Evolutionary conservation across 2,329 filamentous ascomycete species (phyloP).

Genomic region (Aspergillus sp.): DNA sequence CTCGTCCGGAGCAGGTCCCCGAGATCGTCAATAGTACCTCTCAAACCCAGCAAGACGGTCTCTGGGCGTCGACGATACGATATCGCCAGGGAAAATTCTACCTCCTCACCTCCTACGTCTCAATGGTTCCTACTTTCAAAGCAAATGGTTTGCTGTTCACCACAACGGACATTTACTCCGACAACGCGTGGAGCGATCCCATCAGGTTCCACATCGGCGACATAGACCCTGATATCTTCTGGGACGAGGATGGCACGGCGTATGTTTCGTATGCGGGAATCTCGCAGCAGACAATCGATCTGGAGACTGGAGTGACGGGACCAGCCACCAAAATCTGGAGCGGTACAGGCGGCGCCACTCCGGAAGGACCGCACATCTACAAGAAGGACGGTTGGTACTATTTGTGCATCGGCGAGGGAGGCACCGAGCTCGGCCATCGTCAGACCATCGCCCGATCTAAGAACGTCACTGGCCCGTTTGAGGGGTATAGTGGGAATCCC

Average conservation of each 20-base stretch:
- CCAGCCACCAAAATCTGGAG: constrained; percentile 38
- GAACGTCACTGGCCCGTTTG: constrained; percentile 37
- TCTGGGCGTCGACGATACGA: constrained; percentile 43
- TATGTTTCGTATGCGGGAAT: constrained; percentile 8
- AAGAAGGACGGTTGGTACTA: constrained; percentile 28
- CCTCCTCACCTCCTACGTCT: constrained; percentile 24
- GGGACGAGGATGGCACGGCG: constrained; percentile 10
- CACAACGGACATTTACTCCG: constrained; percentile 1
- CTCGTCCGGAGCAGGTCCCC: constrained; percentile 33
- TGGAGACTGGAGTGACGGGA: constrained; percentile 20
- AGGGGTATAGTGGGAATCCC: constrained; percentile 37
- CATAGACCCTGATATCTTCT: constrained; percentile 12
- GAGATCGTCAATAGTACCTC: constrained; percentile 19
- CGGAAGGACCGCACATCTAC: constrained; percentile 28
- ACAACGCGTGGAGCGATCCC: constrained; percentile 11
- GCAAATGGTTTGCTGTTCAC: neutral
- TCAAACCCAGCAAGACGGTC: constrained; percentile 26
- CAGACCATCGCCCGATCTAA: constrained; percentile 26
- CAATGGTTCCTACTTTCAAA: neutral
- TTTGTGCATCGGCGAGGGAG: constrained; percentile 21
- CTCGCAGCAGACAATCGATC: constrained; percentile 22
- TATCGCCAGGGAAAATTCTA: constrained; percentile 43
- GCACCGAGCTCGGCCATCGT: constrained; percentile 20
- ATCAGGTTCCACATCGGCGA: constrained; percentile 6
- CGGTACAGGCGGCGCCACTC: constrained; percentile 43